Base-by-base conservation (phyloP, 148 eudicot species). In the Rhododendron griersonianum region DNA sequence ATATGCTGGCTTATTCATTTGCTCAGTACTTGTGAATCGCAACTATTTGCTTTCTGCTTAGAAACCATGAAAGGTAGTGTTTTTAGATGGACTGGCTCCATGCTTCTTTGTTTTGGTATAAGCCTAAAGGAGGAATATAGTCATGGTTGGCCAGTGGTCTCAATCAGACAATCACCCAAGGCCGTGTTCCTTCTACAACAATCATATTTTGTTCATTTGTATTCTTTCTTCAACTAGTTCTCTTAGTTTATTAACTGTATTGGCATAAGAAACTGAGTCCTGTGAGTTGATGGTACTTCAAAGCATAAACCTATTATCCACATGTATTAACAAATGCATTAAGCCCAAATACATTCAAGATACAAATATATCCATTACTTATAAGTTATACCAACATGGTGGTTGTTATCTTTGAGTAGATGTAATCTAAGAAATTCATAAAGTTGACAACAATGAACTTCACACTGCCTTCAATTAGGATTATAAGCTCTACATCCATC, bases 1-100 rank as follows among this genome's bases (percentile, higher is more conserved):
- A 47, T 47, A 65, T 83, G 76, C 21, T 44, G 16, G 23, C 28
- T 83, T 82, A 76, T 83, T 63, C 78, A 82, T 59, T 59, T 14
- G 14, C 5, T 44, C 61, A 45, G 10, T 41, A 18, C 33, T 50
- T 25, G 25, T 51, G 59, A 13, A 57, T 78, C 25, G 6, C 47
- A 80, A 53, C 19, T 47, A 50, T 73, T 73, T 55, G 25, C 57
- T 77, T 41, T 85, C 71, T 59, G 33, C 69, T 15, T 44, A 2
- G 48, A 16, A 39, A 63, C 18, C 76, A n/a, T 59, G 71, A 15
- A 44, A 78, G 18, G 10, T 14, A 59, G 28, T 2, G 41, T 14
- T 33, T 45, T 2, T 83, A 83, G 10, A 13, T 63, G 19, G 76
- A 48, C 25, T 44, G 21, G 76, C 84, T 44, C 16, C 63, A 2